Base-by-base conservation (phyloP, 2,329 filamentous ascomycete species). In the Apiospora saccharicola region DNA sequence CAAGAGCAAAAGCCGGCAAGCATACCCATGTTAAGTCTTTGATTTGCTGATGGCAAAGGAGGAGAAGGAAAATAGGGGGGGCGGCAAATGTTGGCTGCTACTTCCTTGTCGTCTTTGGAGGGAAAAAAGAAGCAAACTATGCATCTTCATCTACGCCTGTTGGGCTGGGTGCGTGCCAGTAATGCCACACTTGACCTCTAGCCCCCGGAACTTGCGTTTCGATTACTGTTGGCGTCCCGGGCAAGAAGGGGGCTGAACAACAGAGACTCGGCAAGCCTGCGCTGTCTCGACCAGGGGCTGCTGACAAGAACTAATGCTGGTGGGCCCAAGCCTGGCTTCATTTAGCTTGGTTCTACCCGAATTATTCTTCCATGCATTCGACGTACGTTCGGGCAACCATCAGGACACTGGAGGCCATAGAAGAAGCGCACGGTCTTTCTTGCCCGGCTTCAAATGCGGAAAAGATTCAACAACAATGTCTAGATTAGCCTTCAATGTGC, bases 401-500 rank as follows among this genome's bases (percentile, higher is more conserved):
- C 57, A 41, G 22, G 57, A 64, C 16, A 22, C 26, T 37, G 4
- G 16, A 37, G 53, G 6, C 26, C 30, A 3, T n/a, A 22, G 53
- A 8, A 19, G 30, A 61, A 61, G 16, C 2, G 30, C 53, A 61
- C 22, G 53, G 53, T 7, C 19, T 19, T 37, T 37, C 53, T 49
- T 19, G 16, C 22, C 44, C 44, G 44, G 44, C 16, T 22, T 19
- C 22, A 16, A 22, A 22, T 47, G 44, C 44, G 44, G 44, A 16
- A 47, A 47, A 47, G 44, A 47, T 47, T 7, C 53, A 61, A 37
- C 26, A 3, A 30, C 53, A 19, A 22, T 19, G 26, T 34, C 51
- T 61, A 61, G 30, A 30, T 37, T 61, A 34, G 53, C 53, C 53
- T 61, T 61, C 53, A 61, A 61, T 30, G 30, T 61, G 53, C 26